Base-by-base conservation (phyloP, 2,329 filamentous ascomycete genomes). In the Westerdykella sp. region DNA sequence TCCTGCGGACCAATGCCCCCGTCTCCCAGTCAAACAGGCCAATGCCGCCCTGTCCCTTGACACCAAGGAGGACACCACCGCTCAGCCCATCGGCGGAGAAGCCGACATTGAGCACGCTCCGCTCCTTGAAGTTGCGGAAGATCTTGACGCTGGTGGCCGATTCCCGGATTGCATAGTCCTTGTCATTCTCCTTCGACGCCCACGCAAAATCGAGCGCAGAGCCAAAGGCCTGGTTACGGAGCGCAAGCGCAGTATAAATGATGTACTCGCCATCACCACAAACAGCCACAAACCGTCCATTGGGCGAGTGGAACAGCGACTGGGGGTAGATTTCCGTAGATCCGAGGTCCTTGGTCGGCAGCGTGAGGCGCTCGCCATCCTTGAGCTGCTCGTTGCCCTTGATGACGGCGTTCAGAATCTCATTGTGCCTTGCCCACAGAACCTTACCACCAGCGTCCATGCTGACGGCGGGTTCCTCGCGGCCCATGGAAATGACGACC, bases 241-340 rank as follows among this genome's bases (percentile, higher is more conserved):
- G 95, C 3, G 91, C 91, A 45, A 97, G 78, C 43, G 93, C 90
- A 22, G 93, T 97, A 73, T 97, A 97, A 60, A 97, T 95, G 66
- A 97, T 97, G 72, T 96, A 98, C 69, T 98, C 93, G 49, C 93
- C 93, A 65, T 98, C 93, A 53, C 93, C 93, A 54, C 91, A 97
- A 2, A 90, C 84, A 14, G 85, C 85, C 39, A 93, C 87, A 55
- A 93, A 93, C 47, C 89, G 82, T 40, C 89, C 89, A 57, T 98
- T 98, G 30, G 93, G 87, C n/a, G 90, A 96, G 72, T 98, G 93
- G 30, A 88, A 79, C 40, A 98, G 78, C 0, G 89, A 95, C 63
- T 96, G 90, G 1, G 93, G 93, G 68, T 96, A 98, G 35, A 98
- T 84, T 71, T 98, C 93, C 64, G 91, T 97, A 30, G 86, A 93